Conservation (phyloP, 2,329 filamentous ascomycete genomes). For the Exophiala xenobiotica region DNA sequence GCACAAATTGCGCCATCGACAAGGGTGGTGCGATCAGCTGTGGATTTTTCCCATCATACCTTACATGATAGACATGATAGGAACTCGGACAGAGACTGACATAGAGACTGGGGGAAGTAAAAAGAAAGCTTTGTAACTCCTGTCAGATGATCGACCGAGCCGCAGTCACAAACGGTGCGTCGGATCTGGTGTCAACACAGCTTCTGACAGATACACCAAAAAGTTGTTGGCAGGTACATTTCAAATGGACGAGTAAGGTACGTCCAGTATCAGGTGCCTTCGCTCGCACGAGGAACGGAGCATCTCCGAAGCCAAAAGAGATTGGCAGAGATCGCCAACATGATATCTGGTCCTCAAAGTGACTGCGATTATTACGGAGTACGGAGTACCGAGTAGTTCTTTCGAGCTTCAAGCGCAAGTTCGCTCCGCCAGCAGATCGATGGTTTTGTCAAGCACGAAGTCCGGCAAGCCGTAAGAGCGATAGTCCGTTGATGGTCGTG, state of each 20-base stretch:
- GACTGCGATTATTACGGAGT: too few relatives aligned
- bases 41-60: neutral
- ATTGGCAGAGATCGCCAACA: neutral
- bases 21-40: neutral
- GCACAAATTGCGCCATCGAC: neutral
- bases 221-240: neutral
- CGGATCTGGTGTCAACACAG: neutral
- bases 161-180: neutral
- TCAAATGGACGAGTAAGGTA: neutral
- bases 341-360: neutral
- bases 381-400: too few relatives aligned
- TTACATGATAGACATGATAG: too few relatives aligned
- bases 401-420: neutral
- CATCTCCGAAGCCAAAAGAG: neutral
- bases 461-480: neutral
- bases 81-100: too few relatives aligned
- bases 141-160: neutral
- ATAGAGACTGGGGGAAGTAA: neutral
- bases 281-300: neutral
- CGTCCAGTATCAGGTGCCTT: neutral
- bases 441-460: neutral
- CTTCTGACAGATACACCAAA: neutral
- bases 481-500: neutral
- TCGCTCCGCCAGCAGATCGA: too few relatives aligned
- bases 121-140: neutral